Conservation (phyloP, 129 eudicot genomes). For the Glebionis coronaria region DNA sequence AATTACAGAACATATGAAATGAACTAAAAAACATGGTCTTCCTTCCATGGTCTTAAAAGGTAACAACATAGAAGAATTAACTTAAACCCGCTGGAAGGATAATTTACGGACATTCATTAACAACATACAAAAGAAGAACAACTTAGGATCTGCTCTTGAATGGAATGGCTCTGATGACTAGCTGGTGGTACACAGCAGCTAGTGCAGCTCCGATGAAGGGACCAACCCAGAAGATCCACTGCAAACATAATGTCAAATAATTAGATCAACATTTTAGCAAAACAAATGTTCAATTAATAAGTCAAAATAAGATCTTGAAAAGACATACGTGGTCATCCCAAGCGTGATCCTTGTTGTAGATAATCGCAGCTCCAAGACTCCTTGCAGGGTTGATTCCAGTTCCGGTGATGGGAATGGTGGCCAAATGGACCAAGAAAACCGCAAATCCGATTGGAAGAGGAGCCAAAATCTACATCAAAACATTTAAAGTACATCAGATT, state of each 20-base stretch:
- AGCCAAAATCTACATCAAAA: constrained; percentile 55
- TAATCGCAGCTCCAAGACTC: constrained; percentile 70
- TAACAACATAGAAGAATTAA: too few relatives aligned
- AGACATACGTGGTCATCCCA: constrained; percentile 65
- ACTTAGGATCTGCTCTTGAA: constrained; percentile 49
- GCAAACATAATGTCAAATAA: constrained; percentile 12
- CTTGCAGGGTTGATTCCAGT: constrained; percentile 80
- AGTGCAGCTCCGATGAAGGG: constrained; percentile 71
- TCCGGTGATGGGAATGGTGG: constrained; percentile 71
- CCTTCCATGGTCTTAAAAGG: too few relatives aligned
- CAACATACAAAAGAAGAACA: background rate
- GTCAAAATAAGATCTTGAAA: constrained; percentile 8
- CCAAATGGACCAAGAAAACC: constrained; percentile 71
- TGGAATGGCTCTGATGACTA: constrained; percentile 64
- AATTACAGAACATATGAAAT: too few relatives aligned
- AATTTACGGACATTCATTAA: background rate
- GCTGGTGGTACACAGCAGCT: constrained; percentile 59
- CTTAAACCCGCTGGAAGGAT: background rate
- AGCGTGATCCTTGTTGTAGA: constrained; percentile 61
- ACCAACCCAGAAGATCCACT: constrained; percentile 81
- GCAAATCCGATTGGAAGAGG: constrained; percentile 73
- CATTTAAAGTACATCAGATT: background rate
- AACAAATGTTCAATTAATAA: constrained; percentile 5
- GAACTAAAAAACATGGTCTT: too few relatives aligned
- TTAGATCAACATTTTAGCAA: background rate